Percentiles rank a stretch among this genome's conserved stretches.
Conservation (phyloP, 2,329 filamentous ascomycete genomes). For the Trichoderma lentiforme region DNA sequence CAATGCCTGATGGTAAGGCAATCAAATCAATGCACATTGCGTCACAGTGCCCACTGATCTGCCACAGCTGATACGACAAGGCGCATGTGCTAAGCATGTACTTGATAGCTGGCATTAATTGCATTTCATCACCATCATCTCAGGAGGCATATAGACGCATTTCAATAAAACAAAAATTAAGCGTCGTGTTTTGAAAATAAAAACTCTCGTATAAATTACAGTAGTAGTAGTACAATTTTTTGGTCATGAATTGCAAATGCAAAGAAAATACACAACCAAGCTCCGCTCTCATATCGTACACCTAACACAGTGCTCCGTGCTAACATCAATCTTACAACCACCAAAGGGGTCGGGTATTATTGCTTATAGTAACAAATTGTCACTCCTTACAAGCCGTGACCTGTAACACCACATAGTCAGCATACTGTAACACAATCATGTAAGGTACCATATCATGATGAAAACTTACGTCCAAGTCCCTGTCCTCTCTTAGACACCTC, state of each 20-base stretch:
- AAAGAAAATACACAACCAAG: background rate
- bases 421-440: background rate
- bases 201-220: background rate
- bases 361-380: no score
- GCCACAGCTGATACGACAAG: background rate
- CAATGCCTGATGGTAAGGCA: background rate
- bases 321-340: background rate
- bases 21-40: background rate
- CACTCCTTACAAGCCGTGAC: conserved; percentile 2
- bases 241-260: background rate
- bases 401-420: background rate
- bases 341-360: no score
- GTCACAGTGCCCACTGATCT: background rate
- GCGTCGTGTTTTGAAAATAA: background rate
- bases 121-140: background rate
- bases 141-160: no score
- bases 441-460: background rate
- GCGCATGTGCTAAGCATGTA: background rate
- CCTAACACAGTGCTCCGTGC: background rate
- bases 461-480: conserved; percentile 56
- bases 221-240: background rate
- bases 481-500: conserved; percentile 67
- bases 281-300: background rate
- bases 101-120: background rate
- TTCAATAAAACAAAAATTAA: background rate